phyloP scores from a whole-genome alignment of 73 alveolate species.

The Diophrys appendiculata region DNA sequence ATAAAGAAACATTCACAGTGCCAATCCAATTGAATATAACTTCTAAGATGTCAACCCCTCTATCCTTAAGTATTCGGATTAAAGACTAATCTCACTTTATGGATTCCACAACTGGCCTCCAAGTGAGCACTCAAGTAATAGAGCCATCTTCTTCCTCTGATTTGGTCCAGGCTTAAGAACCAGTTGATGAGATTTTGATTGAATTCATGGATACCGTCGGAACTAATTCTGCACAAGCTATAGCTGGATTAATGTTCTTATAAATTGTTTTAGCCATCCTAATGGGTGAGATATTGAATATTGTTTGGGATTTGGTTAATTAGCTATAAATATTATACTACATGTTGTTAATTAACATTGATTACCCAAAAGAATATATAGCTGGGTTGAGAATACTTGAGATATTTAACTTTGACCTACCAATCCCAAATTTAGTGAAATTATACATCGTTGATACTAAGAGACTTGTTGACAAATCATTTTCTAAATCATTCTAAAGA shows the following conservation, averaged over 20 bases:
- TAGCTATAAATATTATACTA: not conserved
- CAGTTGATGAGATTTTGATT: not conserved
- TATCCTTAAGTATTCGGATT: too few species aligned
- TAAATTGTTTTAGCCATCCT: not conserved
- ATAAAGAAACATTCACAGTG: too few species aligned
- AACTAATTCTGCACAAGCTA: not conserved
- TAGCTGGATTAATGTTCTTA: not conserved
- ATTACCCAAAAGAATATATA: not conserved
- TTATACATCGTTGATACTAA: not conserved
- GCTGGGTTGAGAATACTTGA: not conserved
- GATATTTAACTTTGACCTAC: not conserved
- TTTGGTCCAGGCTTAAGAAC: not conserved
- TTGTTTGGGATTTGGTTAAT: constrained; percentile 1
- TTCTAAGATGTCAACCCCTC: too few species aligned
- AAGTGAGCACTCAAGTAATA: too few species aligned
- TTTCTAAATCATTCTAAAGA: not conserved
- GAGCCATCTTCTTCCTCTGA: too few species aligned
- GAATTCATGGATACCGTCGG: not conserved
- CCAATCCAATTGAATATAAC: too few species aligned
- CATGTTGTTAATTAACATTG: not conserved
- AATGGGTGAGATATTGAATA: constrained; percentile 3
- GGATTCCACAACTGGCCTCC: too few species aligned
- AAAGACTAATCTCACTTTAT: too few species aligned
- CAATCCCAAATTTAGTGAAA: not conserved
- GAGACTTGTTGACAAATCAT: not conserved